Percentiles rank a stretch among this genome's conserved stretches.
Evolutionary conservation across 176 grass and related monocot species (phyloP).

Genomic region (Oryza rufipogon): DNA sequence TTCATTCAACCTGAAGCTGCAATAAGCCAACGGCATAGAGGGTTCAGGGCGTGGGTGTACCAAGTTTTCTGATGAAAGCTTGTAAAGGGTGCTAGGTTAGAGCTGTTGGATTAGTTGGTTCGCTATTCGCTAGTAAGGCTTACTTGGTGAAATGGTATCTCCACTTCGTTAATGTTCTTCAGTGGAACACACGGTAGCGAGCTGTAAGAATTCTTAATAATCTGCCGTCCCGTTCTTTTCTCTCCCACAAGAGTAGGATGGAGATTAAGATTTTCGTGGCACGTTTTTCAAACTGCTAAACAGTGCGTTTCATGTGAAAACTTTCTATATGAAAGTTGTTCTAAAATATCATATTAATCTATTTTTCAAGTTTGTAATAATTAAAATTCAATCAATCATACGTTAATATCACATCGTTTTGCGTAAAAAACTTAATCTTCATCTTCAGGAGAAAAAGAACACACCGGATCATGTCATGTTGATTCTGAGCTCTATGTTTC

Average conservation of each 20-base stretch:
- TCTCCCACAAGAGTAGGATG: too few relatives aligned
- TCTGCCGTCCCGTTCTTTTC: neutral
- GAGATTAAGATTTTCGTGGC: too few relatives aligned
- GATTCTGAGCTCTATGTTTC: too few relatives aligned
- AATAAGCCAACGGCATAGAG: neutral
- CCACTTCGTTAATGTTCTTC: neutral
- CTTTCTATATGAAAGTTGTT: too few relatives aligned
- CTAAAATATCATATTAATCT: too few relatives aligned
- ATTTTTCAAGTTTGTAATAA: too few relatives aligned
- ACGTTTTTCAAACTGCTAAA: too few relatives aligned
- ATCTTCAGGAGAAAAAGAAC: too few relatives aligned
- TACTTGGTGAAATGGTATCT: neutral
- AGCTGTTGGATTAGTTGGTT: conserved; percentile 14
- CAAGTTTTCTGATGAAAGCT: neutral
- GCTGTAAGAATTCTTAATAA: conserved; percentile 46
- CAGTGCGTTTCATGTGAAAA: too few relatives aligned
- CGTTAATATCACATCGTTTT: too few relatives aligned
- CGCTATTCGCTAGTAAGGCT: conserved; percentile 1
- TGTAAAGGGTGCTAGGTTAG: conserved; percentile 49
- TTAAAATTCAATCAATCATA: too few relatives aligned
- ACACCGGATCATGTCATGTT: neutral
- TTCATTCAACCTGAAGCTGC: conserved; percentile 2
- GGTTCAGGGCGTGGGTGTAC: neutral
- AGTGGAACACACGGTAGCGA: neutral
- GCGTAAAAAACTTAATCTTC: too few relatives aligned